Conservation (phyloP, 805 yeast species). For the Zygoascus flipseniorum region DNA sequence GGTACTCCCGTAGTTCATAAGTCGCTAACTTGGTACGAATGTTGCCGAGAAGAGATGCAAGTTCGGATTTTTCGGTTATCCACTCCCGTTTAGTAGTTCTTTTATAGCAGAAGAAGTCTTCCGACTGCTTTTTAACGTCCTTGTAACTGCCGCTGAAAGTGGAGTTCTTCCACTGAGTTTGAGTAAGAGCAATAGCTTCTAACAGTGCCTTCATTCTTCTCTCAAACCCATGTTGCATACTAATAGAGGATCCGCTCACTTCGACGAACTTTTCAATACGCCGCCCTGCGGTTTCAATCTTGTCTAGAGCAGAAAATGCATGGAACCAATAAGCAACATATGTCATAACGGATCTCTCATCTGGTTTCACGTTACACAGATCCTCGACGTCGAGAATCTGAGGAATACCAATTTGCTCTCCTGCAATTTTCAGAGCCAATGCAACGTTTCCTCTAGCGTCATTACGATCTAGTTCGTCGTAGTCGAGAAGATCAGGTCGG, state of each 20-base stretch:
- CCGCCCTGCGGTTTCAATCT: slow-evolving; percentile 31
- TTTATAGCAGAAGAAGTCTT: slow-evolving; percentile 24
- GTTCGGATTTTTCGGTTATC: slow-evolving; percentile 31
- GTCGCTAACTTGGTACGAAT: slow-evolving; percentile 32
- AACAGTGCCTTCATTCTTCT: slow-evolving; percentile 24
- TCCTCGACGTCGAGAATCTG: slow-evolving; percentile 48
- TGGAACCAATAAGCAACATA: slow-evolving; percentile 55
- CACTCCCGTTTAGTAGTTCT: slow-evolving; percentile 28
- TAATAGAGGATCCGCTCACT: slow-evolving; percentile 22
- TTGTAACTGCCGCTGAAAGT: slow-evolving; percentile 20
- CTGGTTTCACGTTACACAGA: slow-evolving; percentile 40
- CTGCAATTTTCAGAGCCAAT: slow-evolving; percentile 36
- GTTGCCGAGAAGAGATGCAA: slow-evolving; percentile 29
- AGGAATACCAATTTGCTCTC: slow-evolving; percentile 40
- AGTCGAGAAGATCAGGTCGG: slow-evolving; percentile 35
- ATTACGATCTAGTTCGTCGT: slow-evolving; percentile 22
- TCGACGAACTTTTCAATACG: slow-evolving; percentile 32
- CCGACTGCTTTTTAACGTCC: slow-evolving; percentile 22
- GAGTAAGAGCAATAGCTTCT: slow-evolving; percentile 17
- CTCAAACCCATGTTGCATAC: slow-evolving; percentile 29
- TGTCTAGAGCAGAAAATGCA: slow-evolving; percentile 31
- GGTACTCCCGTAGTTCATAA: slow-evolving; percentile 27
- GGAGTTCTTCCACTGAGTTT: slow-evolving; percentile 23
- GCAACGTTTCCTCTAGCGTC: slow-evolving; percentile 29
- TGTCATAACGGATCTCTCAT: slow-evolving; percentile 51